Conservation (phyloP, 495 filamentous ascomycete species). For the Stereocaulon alpinum region DNA sequence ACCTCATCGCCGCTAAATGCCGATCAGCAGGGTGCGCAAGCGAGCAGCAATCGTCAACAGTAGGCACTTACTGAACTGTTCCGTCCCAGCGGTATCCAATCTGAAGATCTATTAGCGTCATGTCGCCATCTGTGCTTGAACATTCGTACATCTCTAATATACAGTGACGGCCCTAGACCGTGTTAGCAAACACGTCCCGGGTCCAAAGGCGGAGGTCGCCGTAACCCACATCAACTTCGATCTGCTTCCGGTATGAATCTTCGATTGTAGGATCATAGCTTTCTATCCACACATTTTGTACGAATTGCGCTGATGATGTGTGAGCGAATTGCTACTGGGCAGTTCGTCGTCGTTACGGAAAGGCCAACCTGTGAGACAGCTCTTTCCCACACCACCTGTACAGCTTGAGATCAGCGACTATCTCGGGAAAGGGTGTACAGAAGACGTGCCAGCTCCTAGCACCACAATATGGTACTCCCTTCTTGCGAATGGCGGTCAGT, state of each 20-base stretch:
- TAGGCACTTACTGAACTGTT: conserved; percentile 64
- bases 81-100: conserved; percentile 92
- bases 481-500: conserved; percentile 29
- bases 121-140: conserved; percentile 4
- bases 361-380: conserved; percentile 86
- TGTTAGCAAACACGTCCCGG: conserved; percentile 10
- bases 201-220: conserved; percentile 8
- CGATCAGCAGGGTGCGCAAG: neutral
- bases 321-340: conserved; percentile 13
- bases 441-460: conserved; percentile 63
- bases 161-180: conserved; percentile 75
- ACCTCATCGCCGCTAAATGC: conserved; percentile 21
- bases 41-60: neutral
- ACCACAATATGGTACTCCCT: conserved; percentile 91
- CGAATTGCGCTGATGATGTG: conserved; percentile 72
- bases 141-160: conserved; percentile 82
- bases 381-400: conserved; percentile 91
- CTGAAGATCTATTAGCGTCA: conserved; percentile 32
- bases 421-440: neutral
- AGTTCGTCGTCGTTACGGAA: neutral
- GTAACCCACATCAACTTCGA: conserved; percentile 78
- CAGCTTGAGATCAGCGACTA: conserved; percentile 23
- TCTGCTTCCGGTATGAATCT: conserved; percentile 91
- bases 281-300: conserved; percentile 99
- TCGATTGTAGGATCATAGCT: conserved; percentile 98